These are phyloP conservation scores for Ormosia emarginata DNA, from an alignment of 306 rosid genomes.

Conservation along the genomic window DNA sequence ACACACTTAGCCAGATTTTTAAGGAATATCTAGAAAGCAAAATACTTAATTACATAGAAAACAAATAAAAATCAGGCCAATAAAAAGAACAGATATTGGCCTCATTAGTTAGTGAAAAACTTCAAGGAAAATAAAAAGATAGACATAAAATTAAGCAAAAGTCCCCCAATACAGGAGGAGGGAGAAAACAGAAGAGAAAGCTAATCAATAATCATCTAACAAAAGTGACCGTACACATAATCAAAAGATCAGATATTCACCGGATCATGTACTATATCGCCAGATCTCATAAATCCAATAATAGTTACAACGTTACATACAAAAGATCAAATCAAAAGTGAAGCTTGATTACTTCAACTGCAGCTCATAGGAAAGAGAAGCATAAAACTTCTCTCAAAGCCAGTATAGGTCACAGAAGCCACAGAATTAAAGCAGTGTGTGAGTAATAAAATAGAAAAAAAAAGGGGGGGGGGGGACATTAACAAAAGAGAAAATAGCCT, in stretches of 20 bases:
- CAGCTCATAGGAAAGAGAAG: not conserved
- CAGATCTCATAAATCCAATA: constrained; percentile 27
- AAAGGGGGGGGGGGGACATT: no score
- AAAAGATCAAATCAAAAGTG: constrained; percentile 10
- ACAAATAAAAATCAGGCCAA: not conserved
- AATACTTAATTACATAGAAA: not conserved
- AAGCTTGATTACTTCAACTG: not conserved
- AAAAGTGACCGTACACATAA: not conserved
- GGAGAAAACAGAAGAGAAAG: not conserved
- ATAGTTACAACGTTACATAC: not conserved
- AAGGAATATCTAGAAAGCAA: not conserved
- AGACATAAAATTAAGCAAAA: not conserved
- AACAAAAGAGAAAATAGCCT: no score
- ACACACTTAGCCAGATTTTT: not conserved
- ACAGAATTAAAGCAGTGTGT: not conserved
- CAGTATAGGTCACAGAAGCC: not conserved
- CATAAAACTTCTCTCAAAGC: not conserved
- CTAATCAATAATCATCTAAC: not conserved
- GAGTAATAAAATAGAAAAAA: not conserved
- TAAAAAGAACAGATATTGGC: not conserved
- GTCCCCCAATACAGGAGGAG: not conserved
- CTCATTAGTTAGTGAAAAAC: not conserved
- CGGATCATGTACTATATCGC: constrained; percentile 16
- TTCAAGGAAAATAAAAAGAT: not conserved
- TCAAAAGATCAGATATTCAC: not conserved